Evolutionary conservation across 176 grass and related monocot genomes (phyloP), one percentile per base, ranked within the genome.

Genomic region (Cymbopogon citratus): DNA sequence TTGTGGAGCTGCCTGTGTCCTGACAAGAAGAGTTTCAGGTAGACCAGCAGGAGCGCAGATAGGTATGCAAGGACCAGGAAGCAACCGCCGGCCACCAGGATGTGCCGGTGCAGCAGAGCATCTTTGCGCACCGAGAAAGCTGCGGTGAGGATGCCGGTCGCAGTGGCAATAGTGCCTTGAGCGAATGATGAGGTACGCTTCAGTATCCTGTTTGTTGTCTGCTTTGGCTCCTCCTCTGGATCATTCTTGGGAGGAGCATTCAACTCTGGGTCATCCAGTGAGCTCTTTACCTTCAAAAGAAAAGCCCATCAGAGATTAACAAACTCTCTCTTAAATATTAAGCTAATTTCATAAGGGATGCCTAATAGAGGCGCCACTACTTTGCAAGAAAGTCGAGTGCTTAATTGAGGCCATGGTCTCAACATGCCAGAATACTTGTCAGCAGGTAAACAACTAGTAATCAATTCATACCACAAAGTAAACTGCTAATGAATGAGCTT

Each of bases 1-100:
- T 15, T 8, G 7, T 36, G 65, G 34, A 87, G 79, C 39, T 43
- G 63, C 70, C 5, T 75, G 71, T 14, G 2, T 13, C 57, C 79
- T 63, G 85, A 87, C n/a, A 87, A 11, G 73, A 69, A 87, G 51
- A 87, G 1, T 27, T 83, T 83, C 65, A 69, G 3, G 71, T 87
- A 81, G 51, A 87, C 7, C 29, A 81, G 73, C 26, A 87, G 36
- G 31, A 81, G 79, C 19, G 79, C 64, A 8, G 69, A 75, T 0
- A 87, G 27, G n/a, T 61, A 87, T 0, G 85, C 81, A 0, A 59
- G 4, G 6, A 83, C 24, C 35, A 87, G 54, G 34, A 61, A 87
- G 46, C 48, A 60, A 2, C 79, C 79, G 33, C 71, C 79, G 34
- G 65, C 65, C 6, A 39, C 73, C 27, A 87, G 59, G 61, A 77